Percentiles rank a stretch among this genome's conserved stretches.
These are phyloP conservation scores for Phytophthora pisi DNA, from an alignment of 352 stramenopile species.

Conservation along the genomic window DNA sequence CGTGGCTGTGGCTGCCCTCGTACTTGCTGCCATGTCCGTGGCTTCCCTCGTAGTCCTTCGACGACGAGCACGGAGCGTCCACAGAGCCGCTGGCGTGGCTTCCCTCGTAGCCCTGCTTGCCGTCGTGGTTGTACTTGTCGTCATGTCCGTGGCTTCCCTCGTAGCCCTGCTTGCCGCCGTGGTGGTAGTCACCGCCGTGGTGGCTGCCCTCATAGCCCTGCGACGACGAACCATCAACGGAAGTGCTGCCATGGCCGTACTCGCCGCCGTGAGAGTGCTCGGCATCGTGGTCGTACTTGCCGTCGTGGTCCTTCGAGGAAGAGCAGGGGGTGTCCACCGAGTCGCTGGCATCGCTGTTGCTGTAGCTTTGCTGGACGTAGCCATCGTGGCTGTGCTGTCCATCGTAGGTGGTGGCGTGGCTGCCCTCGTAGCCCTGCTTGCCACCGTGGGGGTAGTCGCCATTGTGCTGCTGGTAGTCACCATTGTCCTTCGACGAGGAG, in stretches of 20 bases:
- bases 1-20: not conserved
- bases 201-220: not conserved
- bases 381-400: too few relatives aligned
- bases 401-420: not conserved
- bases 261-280: not conserved
- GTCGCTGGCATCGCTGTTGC: not conserved
- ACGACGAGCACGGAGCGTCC: not conserved
- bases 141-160: slow-evolving; percentile 1
- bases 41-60: not conserved
- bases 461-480: not conserved
- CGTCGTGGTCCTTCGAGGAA: not conserved
- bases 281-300: not conserved
- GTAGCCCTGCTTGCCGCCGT: slow-evolving; percentile 2
- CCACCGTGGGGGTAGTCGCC: not conserved
- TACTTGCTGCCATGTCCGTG: not conserved
- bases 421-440: not conserved
- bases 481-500: slow-evolving; percentile 8
- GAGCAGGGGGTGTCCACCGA: not conserved
- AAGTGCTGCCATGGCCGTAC: not conserved
- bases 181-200: not conserved
- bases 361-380: too few relatives aligned
- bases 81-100: not conserved
- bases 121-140: not conserved
- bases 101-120: not conserved
- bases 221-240: not conserved